Evolutionary conservation across 2,329 filamentous ascomycete genomes (phyloP).

Genomic region (Colletotrichum sp.): DNA sequence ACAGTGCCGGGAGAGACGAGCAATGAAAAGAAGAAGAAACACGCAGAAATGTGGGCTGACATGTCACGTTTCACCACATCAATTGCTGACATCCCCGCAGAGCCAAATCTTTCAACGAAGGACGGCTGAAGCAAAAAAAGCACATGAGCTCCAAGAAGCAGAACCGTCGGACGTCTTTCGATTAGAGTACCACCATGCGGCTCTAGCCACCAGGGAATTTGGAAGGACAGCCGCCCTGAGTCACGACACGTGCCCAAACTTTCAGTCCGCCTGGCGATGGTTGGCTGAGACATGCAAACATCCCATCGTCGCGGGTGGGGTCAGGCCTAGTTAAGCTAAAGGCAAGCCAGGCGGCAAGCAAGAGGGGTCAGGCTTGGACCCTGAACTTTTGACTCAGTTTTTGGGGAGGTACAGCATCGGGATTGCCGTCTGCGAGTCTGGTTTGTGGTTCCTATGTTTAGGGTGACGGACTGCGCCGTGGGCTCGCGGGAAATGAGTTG

Average conservation of each 20-base stretch:
- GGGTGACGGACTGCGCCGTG: neutral
- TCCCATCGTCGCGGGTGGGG: neutral
- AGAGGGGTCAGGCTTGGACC: neutral
- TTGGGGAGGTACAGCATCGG: neutral
- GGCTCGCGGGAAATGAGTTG: neutral
- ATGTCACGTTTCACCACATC: neutral
- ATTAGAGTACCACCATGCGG: neutral
- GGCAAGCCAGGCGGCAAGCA: neutral
- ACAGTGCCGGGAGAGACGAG: slow-evolving; percentile 52
- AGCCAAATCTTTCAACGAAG: slow-evolving; percentile 48
- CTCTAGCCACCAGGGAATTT: neutral
- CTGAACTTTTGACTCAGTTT: neutral
- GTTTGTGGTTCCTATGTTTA: neutral
- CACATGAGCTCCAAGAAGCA: slow-evolving; percentile 55
- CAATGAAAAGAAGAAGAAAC: slow-evolving; percentile 50
- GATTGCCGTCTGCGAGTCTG: neutral
- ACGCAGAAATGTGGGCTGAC: slow-evolving; percentile 48
- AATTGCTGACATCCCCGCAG: slow-evolving; percentile 31
- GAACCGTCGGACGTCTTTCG: slow-evolving; percentile 2
- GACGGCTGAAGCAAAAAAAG: slow-evolving; percentile 53
- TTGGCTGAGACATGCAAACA: neutral
- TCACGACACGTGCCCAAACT: neutral
- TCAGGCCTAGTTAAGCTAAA: neutral
- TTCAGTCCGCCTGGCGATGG: neutral
- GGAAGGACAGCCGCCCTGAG: neutral